Conservation (phyloP, 164 flowering plant genomes). For the Magnolia officinalis region DNA sequence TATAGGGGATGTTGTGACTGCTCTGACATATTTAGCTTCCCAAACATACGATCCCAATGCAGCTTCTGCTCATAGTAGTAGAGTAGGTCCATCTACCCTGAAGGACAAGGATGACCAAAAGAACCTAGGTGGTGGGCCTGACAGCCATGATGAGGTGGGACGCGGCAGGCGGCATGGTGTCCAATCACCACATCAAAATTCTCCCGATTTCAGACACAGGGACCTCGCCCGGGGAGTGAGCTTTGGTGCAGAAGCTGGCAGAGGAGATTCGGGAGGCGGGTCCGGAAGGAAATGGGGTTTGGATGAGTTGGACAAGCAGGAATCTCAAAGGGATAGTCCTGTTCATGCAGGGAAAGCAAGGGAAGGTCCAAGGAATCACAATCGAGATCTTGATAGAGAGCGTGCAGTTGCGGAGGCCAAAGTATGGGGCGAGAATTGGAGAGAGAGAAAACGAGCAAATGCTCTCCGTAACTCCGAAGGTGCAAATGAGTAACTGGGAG, state of each 20-base stretch:
- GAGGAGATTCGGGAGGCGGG: constrained; percentile 56
- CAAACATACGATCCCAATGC: constrained; percentile 72
- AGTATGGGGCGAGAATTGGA: constrained; percentile 93
- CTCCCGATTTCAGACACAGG: constrained; percentile 6
- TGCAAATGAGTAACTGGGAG: constrained; percentile 37
- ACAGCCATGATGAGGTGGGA: constrained; percentile 42
- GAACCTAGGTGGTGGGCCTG: constrained; percentile 36
- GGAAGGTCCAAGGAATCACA: constrained; percentile 46
- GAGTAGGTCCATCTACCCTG: constrained; percentile 50
- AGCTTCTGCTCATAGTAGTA: constrained; percentile 34
- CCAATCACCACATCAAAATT: constrained; percentile 53
- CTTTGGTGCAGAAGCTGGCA: constrained; percentile 25
- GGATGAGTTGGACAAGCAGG: constrained; percentile 56
- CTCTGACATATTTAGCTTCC: constrained; percentile 76
- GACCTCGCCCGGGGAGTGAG: background rate
- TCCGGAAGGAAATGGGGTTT: constrained; percentile 69
- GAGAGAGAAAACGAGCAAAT: constrained; percentile 50
- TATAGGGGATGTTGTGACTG: constrained; percentile 86
- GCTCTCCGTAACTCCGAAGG: constrained; percentile 58
- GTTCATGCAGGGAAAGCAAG: constrained; percentile 12
- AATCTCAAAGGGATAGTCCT: constrained; percentile 38
- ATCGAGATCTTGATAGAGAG: constrained; percentile 73
- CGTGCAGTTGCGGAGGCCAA: constrained; percentile 85
- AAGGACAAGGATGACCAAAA: constrained; percentile 48
- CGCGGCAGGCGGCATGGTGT: constrained; percentile 40